Percentiles rank a stretch among this genome's conserved stretches.
phyloP scores from a whole-genome alignment of 2,329 filamentous ascomycete species.

The Aspergillus sp. region DNA sequence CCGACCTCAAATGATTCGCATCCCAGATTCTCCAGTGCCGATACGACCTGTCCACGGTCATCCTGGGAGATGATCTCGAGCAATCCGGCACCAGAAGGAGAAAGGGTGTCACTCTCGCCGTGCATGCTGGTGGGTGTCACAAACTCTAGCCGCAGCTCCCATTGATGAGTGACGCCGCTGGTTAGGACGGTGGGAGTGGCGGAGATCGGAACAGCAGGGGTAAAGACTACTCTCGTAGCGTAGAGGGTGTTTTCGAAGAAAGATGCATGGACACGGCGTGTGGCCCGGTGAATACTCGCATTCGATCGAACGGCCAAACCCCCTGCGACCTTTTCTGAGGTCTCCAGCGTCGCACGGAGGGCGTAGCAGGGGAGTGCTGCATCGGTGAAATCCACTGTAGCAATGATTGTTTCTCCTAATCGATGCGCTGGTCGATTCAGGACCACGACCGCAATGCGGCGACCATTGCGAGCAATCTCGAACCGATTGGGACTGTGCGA shows the following conservation, averaged over 20 bases:
- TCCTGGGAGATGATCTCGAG: conserved; percentile 72
- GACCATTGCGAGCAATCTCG: conserved; percentile 87
- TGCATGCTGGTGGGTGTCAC: conserved; percentile 58
- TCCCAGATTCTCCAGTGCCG: conserved; percentile 66
- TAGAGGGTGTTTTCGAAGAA: conserved; percentile 77
- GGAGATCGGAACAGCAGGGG: conserved; percentile 68
- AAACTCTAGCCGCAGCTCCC: conserved; percentile 87
- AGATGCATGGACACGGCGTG: conserved; percentile 69
- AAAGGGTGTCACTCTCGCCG: conserved; percentile 27
- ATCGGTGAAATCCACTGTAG: conserved; percentile 73
- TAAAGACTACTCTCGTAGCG: conserved; percentile 69
- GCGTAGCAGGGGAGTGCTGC: conserved; percentile 77
- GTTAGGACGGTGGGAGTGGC: conserved; percentile 91
- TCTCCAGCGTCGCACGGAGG: conserved; percentile 75
- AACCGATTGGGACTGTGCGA: conserved; percentile 84
- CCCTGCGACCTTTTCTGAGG: conserved; percentile 71
- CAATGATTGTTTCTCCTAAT: conserved; percentile 76
- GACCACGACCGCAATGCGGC: conserved; percentile 81
- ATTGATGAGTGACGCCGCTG: conserved; percentile 75
- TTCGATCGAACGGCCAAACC: conserved; percentile 75
- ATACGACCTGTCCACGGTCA: conserved; percentile 67
- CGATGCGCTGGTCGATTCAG: conserved; percentile 81
- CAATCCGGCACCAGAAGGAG: conserved; percentile 43
- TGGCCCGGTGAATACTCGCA: conserved; percentile 78
- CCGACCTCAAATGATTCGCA: conserved; percentile 88